Evolutionary conservation across 2,329 filamentous ascomycete genomes (phyloP), one percentile per base, ranked within the genome.

Genomic region (Emergomyces orientalis): DNA sequence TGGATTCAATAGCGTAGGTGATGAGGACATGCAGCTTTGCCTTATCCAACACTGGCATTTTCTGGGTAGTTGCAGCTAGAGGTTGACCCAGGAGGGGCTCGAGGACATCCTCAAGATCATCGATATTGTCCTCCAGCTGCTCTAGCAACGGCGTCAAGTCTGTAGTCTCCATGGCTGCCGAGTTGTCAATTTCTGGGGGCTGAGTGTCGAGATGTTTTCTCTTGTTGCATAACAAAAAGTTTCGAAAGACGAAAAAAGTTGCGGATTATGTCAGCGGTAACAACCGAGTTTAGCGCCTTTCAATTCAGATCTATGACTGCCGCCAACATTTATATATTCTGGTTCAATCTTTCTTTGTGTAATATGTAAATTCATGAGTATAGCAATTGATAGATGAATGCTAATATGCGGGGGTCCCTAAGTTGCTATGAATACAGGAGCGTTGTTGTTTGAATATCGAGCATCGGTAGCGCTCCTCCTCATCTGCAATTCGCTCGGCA

Each of bases 11-110:
- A 0, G 92, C 84, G 74, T 97, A 99, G 22, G 91, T 88, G 60
- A 88, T 82, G 25, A 96, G 81, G n/a, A 94, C 87, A 73, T 95
- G 91, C 64, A 97, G 86, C 78, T 97, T 97, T 8, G 94, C 91
- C 78, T 91, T 92, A 79, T 97, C 93, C 65, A 99, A 82, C n/a
- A 97, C 82, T 1, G 93, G 92, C 34, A 97, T 81, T 72, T 91
- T 91, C 62, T 86, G 87, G 5, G 90, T 86, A 63, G 85, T 84
- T 49, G 87, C 84, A 59, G 85, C 80, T 52, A 97, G 78, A 1
- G 83, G 75, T 59, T 82, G 81, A 43, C 81, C 79, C 32, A 96
- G 78, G 6, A 97, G 78, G n/a, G 93, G 91, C 66, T 84, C 77
- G 34, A 97, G 81, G 3, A 84, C 81, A 43, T 87, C 84, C 72